Base-by-base conservation (phyloP, 2,329 filamentous ascomycete species). In the Colletotrichum spaethianum region DNA sequence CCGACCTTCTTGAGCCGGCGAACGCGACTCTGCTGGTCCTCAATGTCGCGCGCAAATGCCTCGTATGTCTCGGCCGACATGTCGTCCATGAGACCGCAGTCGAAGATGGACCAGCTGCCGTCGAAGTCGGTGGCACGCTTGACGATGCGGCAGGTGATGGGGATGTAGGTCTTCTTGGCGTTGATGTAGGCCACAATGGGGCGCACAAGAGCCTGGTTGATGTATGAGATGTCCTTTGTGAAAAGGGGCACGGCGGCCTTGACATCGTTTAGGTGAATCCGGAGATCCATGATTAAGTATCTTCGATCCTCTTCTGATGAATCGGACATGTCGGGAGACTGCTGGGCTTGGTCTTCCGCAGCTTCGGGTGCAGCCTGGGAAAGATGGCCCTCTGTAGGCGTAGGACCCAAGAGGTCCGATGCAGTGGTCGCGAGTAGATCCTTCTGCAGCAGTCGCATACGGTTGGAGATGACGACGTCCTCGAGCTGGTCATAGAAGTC, bases 131-230 rank as follows among this genome's bases (percentile, higher is more conserved):
- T 89, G 23, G 92, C 89, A 8, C 92, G 91, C 85, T 99, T 99
- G 75, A 98, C 94, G 60, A 99, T 94, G 73, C 96, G 93, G 83
- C 96, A 98, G 77, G 93, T 93, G 77, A 99, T 94, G 33, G 96
- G 96, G 53, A 99, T 98, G 79, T 98, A 98, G 0, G 96, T 97
- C 79, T 92, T 93, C 80, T 95, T 94, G 52, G 94, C 94, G 82
- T 99, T 99, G 83, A 99, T 98, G 81, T 98, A 99, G 8, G 96
- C 96, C 50, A 99, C 95, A 73, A 99, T 99, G 20, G 96, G 96
- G 5, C 96, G 91, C 44, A 98, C 94, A 5, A 98, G 91, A 1
- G 96, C 95, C 81, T 97, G 97, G 82, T 98, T 98, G 78, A 98
- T 93, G 81, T 98, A 99, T 0, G 94, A 97, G 60, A 98, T 90